These are phyloP conservation scores for Aspergillus haitiensis DNA, from an alignment of 495 filamentous ascomycete species.

Conservation along the genomic window DNA sequence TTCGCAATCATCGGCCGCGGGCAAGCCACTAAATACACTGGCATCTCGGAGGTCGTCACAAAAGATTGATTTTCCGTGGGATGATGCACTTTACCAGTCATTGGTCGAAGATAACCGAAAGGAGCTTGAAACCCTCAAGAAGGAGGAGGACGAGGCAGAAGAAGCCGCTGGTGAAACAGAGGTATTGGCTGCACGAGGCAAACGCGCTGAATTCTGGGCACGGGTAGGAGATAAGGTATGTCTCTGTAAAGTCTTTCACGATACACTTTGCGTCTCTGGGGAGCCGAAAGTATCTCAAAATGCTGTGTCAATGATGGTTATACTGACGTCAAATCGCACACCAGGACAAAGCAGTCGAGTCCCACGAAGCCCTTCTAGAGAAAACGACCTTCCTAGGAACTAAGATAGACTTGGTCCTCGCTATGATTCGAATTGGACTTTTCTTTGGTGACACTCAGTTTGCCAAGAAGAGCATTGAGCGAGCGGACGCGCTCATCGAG, in stretches of 20 bases:
- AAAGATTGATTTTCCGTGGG: constrained; percentile 77
- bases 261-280: not conserved
- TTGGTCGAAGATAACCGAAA: constrained; percentile 84
- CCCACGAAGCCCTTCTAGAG: constrained; percentile 88
- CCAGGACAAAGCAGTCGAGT: constrained; percentile 88
- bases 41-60: constrained; percentile 62
- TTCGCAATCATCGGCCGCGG: constrained; percentile 30
- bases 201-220: constrained; percentile 93
- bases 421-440: constrained; percentile 90
- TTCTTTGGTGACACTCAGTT: constrained; percentile 91
- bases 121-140: constrained; percentile 87
- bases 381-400: constrained; percentile 93
- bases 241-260: not conserved
- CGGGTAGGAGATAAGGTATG: constrained; percentile 92
- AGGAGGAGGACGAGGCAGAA: constrained; percentile 90
- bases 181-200: constrained; percentile 86
- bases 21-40: constrained; percentile 64
- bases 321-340: constrained; percentile 21
- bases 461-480: constrained; percentile 90
- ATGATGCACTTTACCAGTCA: constrained; percentile 82
- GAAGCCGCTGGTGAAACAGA: constrained; percentile 97
- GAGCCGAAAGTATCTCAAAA: not conserved
- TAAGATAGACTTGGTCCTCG: constrained; percentile 94
- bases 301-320: constrained; percentile 3
- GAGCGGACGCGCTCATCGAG: constrained; percentile 86